A percentile compares a stretch with the other conserved stretches of the same genome.
These are phyloP conservation scores for Taiozyma sp. DNA, from an alignment of 1,139 yeast genomes.

Conservation along the genomic window DNA sequence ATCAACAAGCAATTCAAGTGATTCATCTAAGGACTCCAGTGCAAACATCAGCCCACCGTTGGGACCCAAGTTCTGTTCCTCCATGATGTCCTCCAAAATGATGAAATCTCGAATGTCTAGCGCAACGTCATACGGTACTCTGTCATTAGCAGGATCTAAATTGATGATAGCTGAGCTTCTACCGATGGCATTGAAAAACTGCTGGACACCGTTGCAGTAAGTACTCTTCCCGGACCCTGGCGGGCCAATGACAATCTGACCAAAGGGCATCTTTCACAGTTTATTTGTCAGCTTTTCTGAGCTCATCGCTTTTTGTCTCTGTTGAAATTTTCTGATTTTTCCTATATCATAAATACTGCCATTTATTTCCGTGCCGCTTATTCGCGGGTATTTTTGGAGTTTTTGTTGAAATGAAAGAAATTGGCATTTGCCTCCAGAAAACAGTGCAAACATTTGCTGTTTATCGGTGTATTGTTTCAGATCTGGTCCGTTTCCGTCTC, in stretches of 20 bases:
- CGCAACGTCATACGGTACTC: slow-evolving; percentile 74
- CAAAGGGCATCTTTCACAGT: slow-evolving; percentile 50
- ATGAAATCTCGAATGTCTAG: slow-evolving; percentile 86
- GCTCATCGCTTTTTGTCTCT: not conserved
- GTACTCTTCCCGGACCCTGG: slow-evolving; percentile 98
- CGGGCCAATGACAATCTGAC: slow-evolving; percentile 94
- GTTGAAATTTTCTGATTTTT: not conserved
- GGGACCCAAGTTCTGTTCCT: slow-evolving; percentile 78
- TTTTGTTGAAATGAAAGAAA: not conserved
- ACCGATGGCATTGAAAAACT: slow-evolving; percentile 91
- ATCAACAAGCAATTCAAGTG: slow-evolving; percentile 55
- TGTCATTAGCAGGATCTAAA: slow-evolving; percentile 93
- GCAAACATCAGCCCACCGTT: slow-evolving; percentile 95
- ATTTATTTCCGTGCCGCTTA: not conserved
- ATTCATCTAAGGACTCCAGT: slow-evolving; percentile 58
- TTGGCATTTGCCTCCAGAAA: not conserved
- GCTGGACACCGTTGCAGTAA: slow-evolving; percentile 87
- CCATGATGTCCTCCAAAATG: slow-evolving; percentile 88
- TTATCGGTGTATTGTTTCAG: not conserved
- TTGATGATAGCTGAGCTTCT: slow-evolving; percentile 79
- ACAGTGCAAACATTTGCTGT: not conserved
- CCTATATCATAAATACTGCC: not conserved
- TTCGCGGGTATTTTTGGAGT: slow-evolving; percentile 1
- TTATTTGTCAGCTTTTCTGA: not conserved
- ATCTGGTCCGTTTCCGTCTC: not conserved